phyloP scores from a whole-genome alignment of 108 stramenopile genomes.

The Nitzschia sp. region DNA sequence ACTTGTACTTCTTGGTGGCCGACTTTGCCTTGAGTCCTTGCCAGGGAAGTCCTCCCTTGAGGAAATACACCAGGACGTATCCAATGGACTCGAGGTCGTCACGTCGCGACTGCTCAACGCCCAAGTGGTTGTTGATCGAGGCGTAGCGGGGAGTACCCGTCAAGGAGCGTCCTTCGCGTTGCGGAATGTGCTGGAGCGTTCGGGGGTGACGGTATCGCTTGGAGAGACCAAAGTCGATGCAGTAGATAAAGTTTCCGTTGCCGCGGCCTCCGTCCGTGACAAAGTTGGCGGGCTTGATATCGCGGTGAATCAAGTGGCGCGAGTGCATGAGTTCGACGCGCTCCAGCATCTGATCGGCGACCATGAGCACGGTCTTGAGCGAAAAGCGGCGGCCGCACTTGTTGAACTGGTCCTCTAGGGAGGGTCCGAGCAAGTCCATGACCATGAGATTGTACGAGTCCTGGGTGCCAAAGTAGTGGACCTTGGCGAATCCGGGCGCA shows the following conservation, averaged over 20 bases:
- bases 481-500: constrained; percentile 94
- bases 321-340: constrained; percentile 97
- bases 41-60: constrained; percentile 98
- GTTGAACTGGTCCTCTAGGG: constrained; percentile 98
- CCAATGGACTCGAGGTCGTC: constrained; percentile 98
- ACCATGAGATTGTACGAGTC: constrained; percentile 99
- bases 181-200: constrained; percentile 98
- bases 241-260: constrained; percentile 91
- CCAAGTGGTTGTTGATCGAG: constrained; percentile 98
- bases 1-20: constrained; percentile 94
- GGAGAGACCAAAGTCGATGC: constrained; percentile 97
- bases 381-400: constrained; percentile 95
- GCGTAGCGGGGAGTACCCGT: constrained; percentile 97
- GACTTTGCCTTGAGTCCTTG: constrained; percentile 97
- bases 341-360: constrained; percentile 98
- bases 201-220: constrained; percentile 98
- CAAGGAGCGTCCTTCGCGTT: constrained; percentile 93
- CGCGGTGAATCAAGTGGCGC: constrained; percentile 95
- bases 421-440: constrained; percentile 99
- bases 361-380: constrained; percentile 95
- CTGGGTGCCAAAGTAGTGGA: constrained; percentile 97
- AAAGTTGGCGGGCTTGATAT: constrained; percentile 98
- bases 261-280: constrained; percentile 87
- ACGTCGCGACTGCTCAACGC: constrained; percentile 95
- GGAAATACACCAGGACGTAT: constrained; percentile 97